A percentile compares a stretch with the other conserved stretches of the same genome.
Conservation (phyloP, 164 flowering plant genomes). For the Vitis rotundifolia region DNA sequence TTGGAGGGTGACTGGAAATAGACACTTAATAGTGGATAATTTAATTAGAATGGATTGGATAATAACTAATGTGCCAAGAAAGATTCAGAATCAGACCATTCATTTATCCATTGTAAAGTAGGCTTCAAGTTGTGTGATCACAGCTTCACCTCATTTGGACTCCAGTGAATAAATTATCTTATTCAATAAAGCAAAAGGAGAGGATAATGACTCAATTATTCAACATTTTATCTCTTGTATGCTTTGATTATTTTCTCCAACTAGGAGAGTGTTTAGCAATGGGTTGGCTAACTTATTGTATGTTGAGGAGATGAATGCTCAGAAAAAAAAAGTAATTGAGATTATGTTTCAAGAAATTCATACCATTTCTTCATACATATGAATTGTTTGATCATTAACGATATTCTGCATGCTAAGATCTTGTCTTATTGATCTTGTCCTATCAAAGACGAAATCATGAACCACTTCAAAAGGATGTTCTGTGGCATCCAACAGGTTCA, state of each 20-base stretch:
- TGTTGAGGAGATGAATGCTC: not conserved
- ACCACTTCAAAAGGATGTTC: slow-evolving; percentile 73
- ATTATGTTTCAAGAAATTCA: slow-evolving; percentile 5
- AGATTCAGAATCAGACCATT: too few species aligned
- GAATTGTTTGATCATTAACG: slow-evolving; percentile 41
- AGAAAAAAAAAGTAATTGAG: not conserved
- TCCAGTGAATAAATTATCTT: too few species aligned
- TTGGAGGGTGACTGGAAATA: too few species aligned
- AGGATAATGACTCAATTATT: not conserved
- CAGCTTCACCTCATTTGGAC: too few species aligned
- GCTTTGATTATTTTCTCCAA: not conserved
- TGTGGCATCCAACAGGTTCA: slow-evolving; percentile 48
- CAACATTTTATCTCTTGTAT: not conserved
- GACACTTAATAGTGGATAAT: too few species aligned
- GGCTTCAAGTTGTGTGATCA: too few species aligned
- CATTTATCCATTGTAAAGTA: too few species aligned
- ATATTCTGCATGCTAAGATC: slow-evolving; percentile 87
- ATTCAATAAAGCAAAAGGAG: not conserved
- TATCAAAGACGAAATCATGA: slow-evolving; percentile 87
- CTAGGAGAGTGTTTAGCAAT: not conserved
- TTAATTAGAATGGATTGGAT: too few species aligned
- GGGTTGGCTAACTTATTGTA: not conserved
- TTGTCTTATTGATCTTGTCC: slow-evolving; percentile 90
- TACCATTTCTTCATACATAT: slow-evolving; percentile 83
- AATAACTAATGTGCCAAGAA: too few species aligned